Percentiles rank a stretch among this genome's conserved stretches.
phyloP scores from a whole-genome alignment of 306 rosid species.

The Ormosia emarginata region DNA sequence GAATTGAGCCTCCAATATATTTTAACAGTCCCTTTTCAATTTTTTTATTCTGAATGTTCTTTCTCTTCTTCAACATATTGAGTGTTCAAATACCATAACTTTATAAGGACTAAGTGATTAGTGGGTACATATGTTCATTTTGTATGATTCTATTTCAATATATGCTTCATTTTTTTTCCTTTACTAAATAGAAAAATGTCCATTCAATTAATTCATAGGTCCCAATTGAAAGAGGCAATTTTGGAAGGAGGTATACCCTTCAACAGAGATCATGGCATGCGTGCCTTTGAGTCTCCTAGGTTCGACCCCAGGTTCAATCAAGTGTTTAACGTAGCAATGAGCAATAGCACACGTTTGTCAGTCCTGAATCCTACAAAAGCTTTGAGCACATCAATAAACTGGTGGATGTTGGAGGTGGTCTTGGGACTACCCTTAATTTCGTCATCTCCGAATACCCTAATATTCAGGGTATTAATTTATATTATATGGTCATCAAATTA shows the following conservation, averaged over 20 bases:
- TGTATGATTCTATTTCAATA: too few species aligned
- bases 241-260: slow-evolving; percentile 43
- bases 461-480: slow-evolving; percentile 23
- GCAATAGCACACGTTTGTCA: not conserved
- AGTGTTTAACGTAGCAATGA: slow-evolving; percentile 42
- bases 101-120: too few species aligned
- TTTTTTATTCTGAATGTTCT: too few species aligned
- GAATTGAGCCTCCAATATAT: too few species aligned
- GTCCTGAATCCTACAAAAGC: slow-evolving; percentile 30
- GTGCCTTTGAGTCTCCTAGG: slow-evolving; percentile 23
- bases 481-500: too few species aligned
- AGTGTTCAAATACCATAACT: too few species aligned
- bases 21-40: too few species aligned
- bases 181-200: too few species aligned
- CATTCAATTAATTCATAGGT: slow-evolving; percentile 8
- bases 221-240: slow-evolving; percentile 30
- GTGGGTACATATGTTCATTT: too few species aligned
- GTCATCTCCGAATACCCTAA: slow-evolving; percentile 39
- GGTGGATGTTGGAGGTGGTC: slow-evolving; percentile 55
- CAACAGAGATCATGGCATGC: slow-evolving; percentile 30
- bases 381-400: slow-evolving; percentile 28
- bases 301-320: slow-evolving; percentile 24
- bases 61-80: too few species aligned
- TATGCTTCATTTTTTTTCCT: too few species aligned
- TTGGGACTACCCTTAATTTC: slow-evolving; percentile 36